Conservation (phyloP, 768 basidiomycete species). For the Asterophora parasitica region DNA sequence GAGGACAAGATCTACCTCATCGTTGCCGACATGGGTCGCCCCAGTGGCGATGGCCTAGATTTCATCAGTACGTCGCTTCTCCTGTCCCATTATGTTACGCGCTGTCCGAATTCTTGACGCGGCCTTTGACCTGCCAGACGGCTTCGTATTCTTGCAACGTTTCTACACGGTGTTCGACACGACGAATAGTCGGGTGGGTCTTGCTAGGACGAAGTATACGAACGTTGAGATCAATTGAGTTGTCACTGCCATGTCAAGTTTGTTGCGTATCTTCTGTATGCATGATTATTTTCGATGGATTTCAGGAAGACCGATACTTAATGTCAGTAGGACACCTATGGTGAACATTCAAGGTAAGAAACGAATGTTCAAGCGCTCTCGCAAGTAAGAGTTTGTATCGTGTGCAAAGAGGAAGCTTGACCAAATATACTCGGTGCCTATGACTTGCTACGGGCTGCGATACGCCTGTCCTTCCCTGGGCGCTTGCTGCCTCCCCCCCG, state of each 20-base stretch:
- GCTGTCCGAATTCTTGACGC: neutral
- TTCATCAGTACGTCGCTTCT: conserved; percentile 48
- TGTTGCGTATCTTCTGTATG: neutral
- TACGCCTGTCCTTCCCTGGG: conserved; percentile 56
- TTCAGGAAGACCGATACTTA: too few species aligned
- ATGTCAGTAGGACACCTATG: too few species aligned
- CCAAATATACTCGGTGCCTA: conserved; percentile 5
- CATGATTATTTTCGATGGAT: too few species aligned
- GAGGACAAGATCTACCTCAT: conserved; percentile 50
- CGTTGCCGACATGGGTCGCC: conserved; percentile 45
- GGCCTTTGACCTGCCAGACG: conserved; percentile 26
- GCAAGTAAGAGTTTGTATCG: neutral
- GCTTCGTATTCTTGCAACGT: conserved; percentile 54
- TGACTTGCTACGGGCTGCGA: conserved; percentile 35
- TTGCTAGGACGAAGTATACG: conserved; percentile 34
- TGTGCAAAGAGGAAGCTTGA: neutral
- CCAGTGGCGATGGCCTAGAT: conserved; percentile 54
- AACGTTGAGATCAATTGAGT: conserved; percentile 30
- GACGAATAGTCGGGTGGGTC: conserved; percentile 32
- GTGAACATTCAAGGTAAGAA: too few species aligned
- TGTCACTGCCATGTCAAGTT: neutral
- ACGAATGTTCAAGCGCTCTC: too few species aligned
- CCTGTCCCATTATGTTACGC: too few species aligned
- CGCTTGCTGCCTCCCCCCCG: conserved; percentile 38
- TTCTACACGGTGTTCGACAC: conserved; percentile 56